Conservation (phyloP, 148 eudicot species). For the Camellia lanceoleosa region DNA sequence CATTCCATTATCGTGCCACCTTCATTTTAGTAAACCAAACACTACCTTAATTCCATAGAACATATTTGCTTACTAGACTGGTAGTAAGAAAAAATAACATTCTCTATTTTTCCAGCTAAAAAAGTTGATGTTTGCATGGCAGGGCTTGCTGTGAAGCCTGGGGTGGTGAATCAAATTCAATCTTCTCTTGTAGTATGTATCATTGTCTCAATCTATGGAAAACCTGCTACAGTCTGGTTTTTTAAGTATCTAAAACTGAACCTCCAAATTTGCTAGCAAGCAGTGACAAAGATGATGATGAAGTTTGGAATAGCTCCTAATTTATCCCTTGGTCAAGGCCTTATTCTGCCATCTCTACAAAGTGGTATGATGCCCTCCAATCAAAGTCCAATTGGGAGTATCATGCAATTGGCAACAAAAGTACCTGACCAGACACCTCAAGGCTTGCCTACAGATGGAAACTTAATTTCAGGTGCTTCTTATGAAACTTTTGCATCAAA, state of each 20-base stretch:
- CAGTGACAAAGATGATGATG: conserved; percentile 53
- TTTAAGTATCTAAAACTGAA: conserved; percentile 8
- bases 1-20: too few species aligned
- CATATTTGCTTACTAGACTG: too few species aligned
- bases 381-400: conserved; percentile 49
- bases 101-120: neutral
- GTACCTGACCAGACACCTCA: conserved; percentile 24
- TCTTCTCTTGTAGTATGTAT: conserved; percentile 52
- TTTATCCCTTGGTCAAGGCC: conserved; percentile 52
- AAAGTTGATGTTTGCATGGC: conserved; percentile 21
- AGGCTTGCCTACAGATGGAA: conserved; percentile 27
- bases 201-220: conserved; percentile 2
- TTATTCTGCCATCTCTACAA: conserved; percentile 64
- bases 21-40: too few species aligned
- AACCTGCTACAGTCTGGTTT: neutral
- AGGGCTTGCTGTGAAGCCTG: conserved; percentile 94
- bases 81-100: neutral
- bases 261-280: conserved; percentile 42
- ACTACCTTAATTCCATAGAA: too few species aligned
- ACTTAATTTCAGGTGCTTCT: conserved; percentile 17
- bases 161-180: conserved; percentile 72
- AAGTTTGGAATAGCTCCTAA: conserved; percentile 64
- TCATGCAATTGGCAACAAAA: conserved; percentile 37
- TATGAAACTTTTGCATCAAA: conserved; percentile 33
- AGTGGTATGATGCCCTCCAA: conserved; percentile 43